Base-by-base conservation (phyloP, 768 basidiomycete genomes). In the Coprinopsis sp. region DNA sequence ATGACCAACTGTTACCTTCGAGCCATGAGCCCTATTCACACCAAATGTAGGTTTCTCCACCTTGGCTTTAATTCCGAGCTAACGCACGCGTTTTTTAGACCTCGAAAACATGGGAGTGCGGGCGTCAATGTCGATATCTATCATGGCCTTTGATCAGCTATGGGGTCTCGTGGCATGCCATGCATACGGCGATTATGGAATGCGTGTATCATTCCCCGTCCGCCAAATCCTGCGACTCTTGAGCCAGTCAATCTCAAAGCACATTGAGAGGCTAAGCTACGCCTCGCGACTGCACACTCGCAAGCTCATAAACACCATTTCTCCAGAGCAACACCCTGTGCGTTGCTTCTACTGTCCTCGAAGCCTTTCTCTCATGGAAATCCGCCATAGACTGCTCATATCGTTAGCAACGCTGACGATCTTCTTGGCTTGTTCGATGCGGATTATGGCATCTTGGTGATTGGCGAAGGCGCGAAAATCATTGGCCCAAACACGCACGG, bases 1-100 rank as follows among this genome's bases (percentile, higher is more conserved):
- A 88, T 91, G 86, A 89, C 88, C 0, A 84, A 91, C 62, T 86
- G 81, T 46, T 87, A 84, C 53, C 67, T 91, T 7, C 78, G 88
- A n/a, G 87, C 87, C 0, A 90, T 92, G 87, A 85, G 83, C 52
- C 89, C 88, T 4, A 88, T 92, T 38, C 88, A 91, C 57, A 64
- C 88, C 50, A 81, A 88, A 65, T 91, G 82, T 84, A 51, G 24
- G 77, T 25, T 23, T 40, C 14, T 19, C 8, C 30, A 31, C n/a
- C 11, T 22, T 37, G 25, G 10, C 30, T 29, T 33, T 19, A 16
- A 4, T 10, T 25, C 22, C 21, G 31, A 16, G n/a, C 23, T 43
- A 34, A 46, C 23, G 44, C 44, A 18, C 46, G 10, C 34, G 3
- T 16, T n/a, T n/a, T n/a, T 10, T 51, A 83, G 85, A 88, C 65